Conservation (phyloP, 1,139 yeast genomes). For the Komagataea norvegica region DNA sequence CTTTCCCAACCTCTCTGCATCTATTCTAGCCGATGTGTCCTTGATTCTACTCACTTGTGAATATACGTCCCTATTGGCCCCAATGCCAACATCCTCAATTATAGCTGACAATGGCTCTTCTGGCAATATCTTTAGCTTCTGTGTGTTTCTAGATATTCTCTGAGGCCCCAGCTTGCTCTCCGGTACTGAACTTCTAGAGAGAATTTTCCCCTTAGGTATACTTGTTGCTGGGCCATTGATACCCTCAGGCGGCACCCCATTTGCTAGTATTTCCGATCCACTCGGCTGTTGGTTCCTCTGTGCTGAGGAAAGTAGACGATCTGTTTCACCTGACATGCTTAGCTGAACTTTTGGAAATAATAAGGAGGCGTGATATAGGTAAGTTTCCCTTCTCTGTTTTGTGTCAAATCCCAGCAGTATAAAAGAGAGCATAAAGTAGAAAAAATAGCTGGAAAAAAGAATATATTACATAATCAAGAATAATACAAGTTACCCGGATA, state of each 20-base stretch:
- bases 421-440: background rate
- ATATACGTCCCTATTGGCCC: constrained; percentile 53
- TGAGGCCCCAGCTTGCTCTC: constrained; percentile 66
- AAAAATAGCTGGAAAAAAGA: background rate
- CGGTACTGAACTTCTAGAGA: constrained; percentile 9
- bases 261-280: too few relatives aligned
- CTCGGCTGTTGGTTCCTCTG: background rate
- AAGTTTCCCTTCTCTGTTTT: constrained; percentile 3
- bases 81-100: constrained; percentile 33
- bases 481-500: constrained; percentile 5
- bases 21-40: constrained; percentile 88
- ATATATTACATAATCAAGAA: too few relatives aligned
- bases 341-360: background rate
- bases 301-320: background rate
- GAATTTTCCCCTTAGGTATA: background rate
- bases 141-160: constrained; percentile 82
- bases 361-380: background rate
- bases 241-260: too few relatives aligned
- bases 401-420: background rate
- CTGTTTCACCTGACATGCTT: constrained; percentile 1
- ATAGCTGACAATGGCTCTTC: constrained; percentile 57
- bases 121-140: constrained; percentile 80
- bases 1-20: constrained; percentile 90
- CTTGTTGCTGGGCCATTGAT: too few relatives aligned
- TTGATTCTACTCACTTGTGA: constrained; percentile 81